Percentiles rank a stretch among this genome's conserved stretches.
Evolutionary conservation across 116 monocot genomes (phyloP).

Genomic region (Cymodocea nodosa): DNA sequence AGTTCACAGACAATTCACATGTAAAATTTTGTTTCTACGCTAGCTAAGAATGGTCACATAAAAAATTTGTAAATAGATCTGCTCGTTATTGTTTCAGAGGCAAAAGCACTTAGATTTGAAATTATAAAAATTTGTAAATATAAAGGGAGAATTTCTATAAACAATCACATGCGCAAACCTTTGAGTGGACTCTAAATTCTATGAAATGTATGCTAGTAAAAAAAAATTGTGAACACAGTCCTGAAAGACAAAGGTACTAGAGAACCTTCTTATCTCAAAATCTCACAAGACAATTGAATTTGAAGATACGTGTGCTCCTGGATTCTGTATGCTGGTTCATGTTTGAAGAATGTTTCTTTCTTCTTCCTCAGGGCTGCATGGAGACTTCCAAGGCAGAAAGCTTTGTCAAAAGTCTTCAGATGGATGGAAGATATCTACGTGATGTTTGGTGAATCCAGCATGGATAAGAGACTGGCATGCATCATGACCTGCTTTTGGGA

Average conservation of each 20-base stretch:
- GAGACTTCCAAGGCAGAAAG: constrained; percentile 61
- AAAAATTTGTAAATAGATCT: too few species aligned
- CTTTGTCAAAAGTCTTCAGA: constrained; percentile 70
- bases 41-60: too few species aligned
- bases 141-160: background rate
- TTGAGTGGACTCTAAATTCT: too few species aligned
- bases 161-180: background rate
- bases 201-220: too few species aligned
- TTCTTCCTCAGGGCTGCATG: constrained; percentile 45
- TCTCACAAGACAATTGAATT: background rate
- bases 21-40: too few species aligned
- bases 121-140: too few species aligned
- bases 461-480: too few species aligned
- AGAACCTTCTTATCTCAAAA: background rate
- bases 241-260: background rate
- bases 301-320: background rate
- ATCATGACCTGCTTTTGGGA: too few species aligned
- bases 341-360: background rate
- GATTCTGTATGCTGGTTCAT: background rate
- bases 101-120: too few species aligned
- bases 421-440: constrained; percentile 69
- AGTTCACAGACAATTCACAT: too few species aligned
- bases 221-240: too few species aligned
- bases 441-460: constrained; percentile 58
- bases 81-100: too few species aligned